Conservation (phyloP, 2,329 filamentous ascomycete species). For the Calonectria ilicicola region DNA sequence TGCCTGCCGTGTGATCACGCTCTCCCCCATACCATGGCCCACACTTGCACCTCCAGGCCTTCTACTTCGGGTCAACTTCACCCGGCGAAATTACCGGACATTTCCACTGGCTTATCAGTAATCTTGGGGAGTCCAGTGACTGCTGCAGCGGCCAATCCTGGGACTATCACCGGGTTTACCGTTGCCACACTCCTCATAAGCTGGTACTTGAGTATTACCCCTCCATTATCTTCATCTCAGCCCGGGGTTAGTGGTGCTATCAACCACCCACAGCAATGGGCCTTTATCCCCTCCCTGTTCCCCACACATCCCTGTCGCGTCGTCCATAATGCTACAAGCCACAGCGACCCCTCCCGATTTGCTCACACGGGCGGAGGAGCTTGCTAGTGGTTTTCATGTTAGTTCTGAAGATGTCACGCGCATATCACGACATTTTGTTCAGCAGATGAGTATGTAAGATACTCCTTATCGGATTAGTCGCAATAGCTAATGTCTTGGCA, state of each 20-base stretch:
- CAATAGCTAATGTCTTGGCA: not conserved
- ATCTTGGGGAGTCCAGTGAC: not conserved
- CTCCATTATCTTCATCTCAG: conserved; percentile 9
- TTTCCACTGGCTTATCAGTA: not conserved
- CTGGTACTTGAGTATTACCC: not conserved
- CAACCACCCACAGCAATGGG: conserved; percentile 1
- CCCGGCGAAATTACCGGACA: not conserved
- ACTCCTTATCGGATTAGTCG: not conserved
- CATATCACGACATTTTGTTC: conserved; percentile 12
- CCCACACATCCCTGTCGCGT: not conserved
- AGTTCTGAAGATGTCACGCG: not conserved
- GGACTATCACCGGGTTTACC: not conserved
- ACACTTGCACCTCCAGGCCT: not conserved
- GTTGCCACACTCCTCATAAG: not conserved
- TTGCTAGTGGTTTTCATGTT: conserved; percentile 9
- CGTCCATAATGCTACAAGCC: not conserved
- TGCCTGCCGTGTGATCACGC: not conserved
- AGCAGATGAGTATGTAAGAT: conserved; percentile 10
- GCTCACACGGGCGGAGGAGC: conserved; percentile 2
- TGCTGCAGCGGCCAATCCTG: not conserved
- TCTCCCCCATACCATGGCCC: not conserved
- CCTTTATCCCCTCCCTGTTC: not conserved
- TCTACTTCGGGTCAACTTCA: not conserved
- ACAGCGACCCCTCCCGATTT: not conserved
- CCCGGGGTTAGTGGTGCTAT: conserved; percentile 4